Conservation (phyloP, 306 rosid species). For the Astragalus membranaceus region DNA sequence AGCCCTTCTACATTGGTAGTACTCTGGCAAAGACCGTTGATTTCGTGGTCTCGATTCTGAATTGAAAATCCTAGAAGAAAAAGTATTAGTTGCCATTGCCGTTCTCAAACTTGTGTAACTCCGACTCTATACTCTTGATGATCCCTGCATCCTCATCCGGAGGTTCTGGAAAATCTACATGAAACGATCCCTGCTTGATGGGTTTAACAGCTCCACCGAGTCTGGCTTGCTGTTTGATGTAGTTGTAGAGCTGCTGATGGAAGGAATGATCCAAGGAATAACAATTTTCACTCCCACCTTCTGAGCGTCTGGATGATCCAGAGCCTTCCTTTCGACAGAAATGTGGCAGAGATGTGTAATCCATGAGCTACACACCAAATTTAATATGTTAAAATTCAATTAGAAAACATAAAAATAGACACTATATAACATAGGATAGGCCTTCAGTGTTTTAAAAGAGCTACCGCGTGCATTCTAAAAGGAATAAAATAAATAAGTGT, state of each 20-base stretch:
- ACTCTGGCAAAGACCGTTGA: constrained; percentile 22
- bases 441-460: neutral
- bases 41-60: constrained; percentile 25
- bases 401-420: neutral
- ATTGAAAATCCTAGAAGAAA: constrained; percentile 18
- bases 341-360: constrained; percentile 74
- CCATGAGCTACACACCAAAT: constrained; percentile 74
- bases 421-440: neutral
- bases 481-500: neutral
- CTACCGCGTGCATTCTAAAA: neutral
- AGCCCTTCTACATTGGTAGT: constrained; percentile 23
- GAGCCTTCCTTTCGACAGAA: constrained; percentile 80
- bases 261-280: constrained; percentile 78
- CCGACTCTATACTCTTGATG: constrained; percentile 59
- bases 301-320: constrained; percentile 57
- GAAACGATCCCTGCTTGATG: constrained; percentile 78
- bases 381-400: constrained; percentile 23
- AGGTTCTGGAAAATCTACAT: constrained; percentile 64
- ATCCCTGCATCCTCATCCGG: constrained; percentile 45
- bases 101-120: constrained; percentile 47
- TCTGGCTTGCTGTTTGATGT: constrained; percentile 62
- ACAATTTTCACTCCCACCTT: constrained; percentile 48
- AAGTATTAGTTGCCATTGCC: constrained; percentile 15
- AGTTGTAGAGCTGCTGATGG: constrained; percentile 75
- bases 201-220: constrained; percentile 33